Percentiles rank a stretch among this genome's conserved stretches.
Conservation (phyloP, 768 basidiomycete species). For the Agaricus blazei region DNA sequence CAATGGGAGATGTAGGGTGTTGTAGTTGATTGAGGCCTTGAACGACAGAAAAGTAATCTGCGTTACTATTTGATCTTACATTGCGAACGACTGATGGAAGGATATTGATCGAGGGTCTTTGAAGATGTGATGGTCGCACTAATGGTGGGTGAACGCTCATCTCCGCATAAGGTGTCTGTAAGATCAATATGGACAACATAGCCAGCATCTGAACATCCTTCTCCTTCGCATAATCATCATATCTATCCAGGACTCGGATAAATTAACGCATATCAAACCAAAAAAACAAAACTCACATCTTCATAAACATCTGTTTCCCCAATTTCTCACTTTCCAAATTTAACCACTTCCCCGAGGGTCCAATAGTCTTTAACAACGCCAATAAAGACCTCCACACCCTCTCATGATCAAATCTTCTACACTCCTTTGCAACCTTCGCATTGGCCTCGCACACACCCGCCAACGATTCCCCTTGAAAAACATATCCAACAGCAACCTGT, state of each 20-base stretch:
- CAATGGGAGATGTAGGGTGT: constrained; percentile 41
- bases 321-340: constrained; percentile 26
- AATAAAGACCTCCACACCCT: constrained; percentile 56
- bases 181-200: constrained; percentile 65
- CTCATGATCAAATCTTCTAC: constrained; percentile 67
- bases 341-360: not conserved
- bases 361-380: constrained; percentile 33
- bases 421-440: constrained; percentile 49
- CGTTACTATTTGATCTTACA: constrained; percentile 17
- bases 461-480: constrained; percentile 36
- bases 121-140: not conserved
- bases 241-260: constrained; percentile 21
- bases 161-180: constrained; percentile 38
- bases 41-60: constrained; percentile 59
- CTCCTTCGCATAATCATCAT: constrained; percentile 33
- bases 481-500: constrained; percentile 59
- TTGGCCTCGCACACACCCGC: constrained; percentile 54
- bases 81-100: constrained; percentile 2
- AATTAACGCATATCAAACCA: not conserved
- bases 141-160: not conserved
- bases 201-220: constrained; percentile 82
- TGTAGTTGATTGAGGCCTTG: constrained; percentile 34
- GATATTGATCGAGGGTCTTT: constrained; percentile 9
- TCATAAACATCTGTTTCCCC: constrained; percentile 35
- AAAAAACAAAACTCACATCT: constrained; percentile 36